phyloP scores from a whole-genome alignment of 371 early-diverging fungal species.

The Mortierella sp. region DNA sequence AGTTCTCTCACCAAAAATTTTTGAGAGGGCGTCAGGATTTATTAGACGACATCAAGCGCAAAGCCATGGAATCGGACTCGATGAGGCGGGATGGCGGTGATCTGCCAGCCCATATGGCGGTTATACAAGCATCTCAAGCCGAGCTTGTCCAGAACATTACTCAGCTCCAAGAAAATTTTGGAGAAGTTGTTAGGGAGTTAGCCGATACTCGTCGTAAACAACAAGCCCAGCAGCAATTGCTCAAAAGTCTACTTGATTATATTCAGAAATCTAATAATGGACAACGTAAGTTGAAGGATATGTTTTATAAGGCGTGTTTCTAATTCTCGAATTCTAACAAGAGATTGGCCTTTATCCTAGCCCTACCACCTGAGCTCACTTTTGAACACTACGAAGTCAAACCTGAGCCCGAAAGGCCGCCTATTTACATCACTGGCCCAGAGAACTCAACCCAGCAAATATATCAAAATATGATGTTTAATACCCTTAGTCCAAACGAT shows the following conservation, averaged over 20 bases:
- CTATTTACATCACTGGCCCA: conserved; percentile 71
- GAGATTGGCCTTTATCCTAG: conserved; percentile 13
- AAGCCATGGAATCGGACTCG: conserved; percentile 84
- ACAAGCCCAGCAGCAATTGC: conserved; percentile 65
- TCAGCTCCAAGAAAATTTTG: conserved; percentile 77
- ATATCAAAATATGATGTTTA: conserved; percentile 54
- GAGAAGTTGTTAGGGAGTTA: conserved; percentile 76
- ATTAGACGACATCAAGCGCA: conserved; percentile 88
- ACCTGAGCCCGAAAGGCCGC: conserved; percentile 64
- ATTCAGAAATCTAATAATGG: conserved; percentile 66
- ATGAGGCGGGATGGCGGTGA: conserved; percentile 80
- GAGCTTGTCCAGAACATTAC: conserved; percentile 80
- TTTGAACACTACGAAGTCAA: conserved; percentile 61
- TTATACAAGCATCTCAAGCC: conserved; percentile 81
- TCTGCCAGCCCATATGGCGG: conserved; percentile 74
- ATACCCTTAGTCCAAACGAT: conserved; percentile 35
- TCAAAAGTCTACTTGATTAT: conserved; percentile 69
- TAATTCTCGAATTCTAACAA: no score
- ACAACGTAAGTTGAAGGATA: conserved; percentile 48
- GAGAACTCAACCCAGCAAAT: conserved; percentile 57
- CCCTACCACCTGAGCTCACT: conserved; percentile 58
- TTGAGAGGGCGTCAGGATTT: conserved; percentile 82
- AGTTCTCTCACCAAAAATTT: conserved; percentile 91
- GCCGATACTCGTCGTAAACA: conserved; percentile 76
- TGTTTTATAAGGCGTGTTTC: no score